Evolutionary conservation across 2,329 filamentous ascomycete genomes (phyloP).

Genomic region (Aureobasidium sp.): DNA sequence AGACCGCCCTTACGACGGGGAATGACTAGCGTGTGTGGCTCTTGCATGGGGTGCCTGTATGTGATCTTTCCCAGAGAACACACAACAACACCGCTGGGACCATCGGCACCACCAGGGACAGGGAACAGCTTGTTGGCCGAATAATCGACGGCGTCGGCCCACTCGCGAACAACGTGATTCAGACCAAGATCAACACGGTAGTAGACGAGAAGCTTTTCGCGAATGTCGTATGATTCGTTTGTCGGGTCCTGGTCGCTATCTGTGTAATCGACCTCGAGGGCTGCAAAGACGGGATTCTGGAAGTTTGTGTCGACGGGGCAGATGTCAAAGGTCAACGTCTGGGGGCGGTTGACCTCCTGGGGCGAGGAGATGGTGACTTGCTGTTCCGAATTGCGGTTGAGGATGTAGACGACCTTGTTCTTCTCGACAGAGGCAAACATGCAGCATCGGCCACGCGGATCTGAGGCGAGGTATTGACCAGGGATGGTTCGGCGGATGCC

Average conservation of each 20-base stretch:
- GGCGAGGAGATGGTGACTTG: conserved; percentile 96
- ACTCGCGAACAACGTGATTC: conserved; percentile 94
- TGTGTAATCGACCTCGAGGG: conserved; percentile 86
- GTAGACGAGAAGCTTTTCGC: conserved; percentile 88
- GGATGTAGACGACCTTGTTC: conserved; percentile 98
- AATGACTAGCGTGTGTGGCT: conserved; percentile 79
- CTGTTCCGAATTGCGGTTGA: conserved; percentile 90
- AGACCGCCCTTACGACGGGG: conserved; percentile 78
- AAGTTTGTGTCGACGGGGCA: conserved; percentile 91
- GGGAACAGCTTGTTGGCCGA: conserved; percentile 87
- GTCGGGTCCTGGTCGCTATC: conserved; percentile 87
- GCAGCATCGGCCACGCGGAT: conserved; percentile 92
- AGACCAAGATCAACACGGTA: conserved; percentile 95
- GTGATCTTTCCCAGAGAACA: conserved; percentile 92
- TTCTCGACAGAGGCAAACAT: conserved; percentile 93
- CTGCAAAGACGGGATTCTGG: conserved; percentile 92
- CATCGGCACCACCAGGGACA: conserved; percentile 86
- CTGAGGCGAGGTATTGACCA: conserved; percentile 89
- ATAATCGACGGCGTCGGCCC: conserved; percentile 88
- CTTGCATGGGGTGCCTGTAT: conserved; percentile 93
- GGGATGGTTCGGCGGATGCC: conserved; percentile 88
- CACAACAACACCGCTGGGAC: conserved; percentile 88
- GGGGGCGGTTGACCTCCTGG: conserved; percentile 87
- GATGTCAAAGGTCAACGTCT: conserved; percentile 80
- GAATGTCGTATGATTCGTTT: conserved; percentile 68